Conservation (phyloP, 2,329 filamentous ascomycete species). For the Paracoccidioides lutzii region DNA sequence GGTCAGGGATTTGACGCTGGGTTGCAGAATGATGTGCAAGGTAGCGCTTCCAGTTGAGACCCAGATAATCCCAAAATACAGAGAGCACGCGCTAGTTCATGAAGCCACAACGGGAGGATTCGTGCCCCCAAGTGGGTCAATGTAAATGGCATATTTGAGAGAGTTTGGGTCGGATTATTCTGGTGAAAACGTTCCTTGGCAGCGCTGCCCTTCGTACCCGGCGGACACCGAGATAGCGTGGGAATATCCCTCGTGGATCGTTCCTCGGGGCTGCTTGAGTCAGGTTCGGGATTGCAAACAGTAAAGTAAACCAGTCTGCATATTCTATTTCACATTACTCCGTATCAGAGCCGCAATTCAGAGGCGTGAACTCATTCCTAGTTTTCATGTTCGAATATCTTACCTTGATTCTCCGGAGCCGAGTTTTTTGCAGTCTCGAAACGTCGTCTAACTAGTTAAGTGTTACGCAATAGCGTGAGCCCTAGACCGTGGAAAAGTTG, state of each 20-base stretch:
- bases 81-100: constrained; percentile 10
- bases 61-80: constrained; percentile 1
- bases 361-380: not conserved
- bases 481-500: not conserved
- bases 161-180: not conserved
- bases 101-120: constrained; percentile 6
- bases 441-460: not conserved
- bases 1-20: constrained; percentile 14
- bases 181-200: not conserved
- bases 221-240: not conserved
- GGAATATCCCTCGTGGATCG: not conserved
- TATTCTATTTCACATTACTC: too few relatives aligned
- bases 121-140: constrained; percentile 1
- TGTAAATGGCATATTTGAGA: not conserved
- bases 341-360: not conserved
- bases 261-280: not conserved
- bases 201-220: not conserved
- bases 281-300: too few relatives aligned
- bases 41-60: constrained; percentile 4
- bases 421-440: not conserved
- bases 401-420: constrained; percentile 1
- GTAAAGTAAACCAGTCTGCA: too few relatives aligned
- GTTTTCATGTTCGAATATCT: not conserved
- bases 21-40: constrained; percentile 10
- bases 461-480: constrained; percentile 4